A percentile compares a stretch with the other conserved stretches of the same genome.
Evolutionary conservation across 192 early-diverging fungal species (phyloP).

Genomic region (Backusella morwellensis): DNA sequence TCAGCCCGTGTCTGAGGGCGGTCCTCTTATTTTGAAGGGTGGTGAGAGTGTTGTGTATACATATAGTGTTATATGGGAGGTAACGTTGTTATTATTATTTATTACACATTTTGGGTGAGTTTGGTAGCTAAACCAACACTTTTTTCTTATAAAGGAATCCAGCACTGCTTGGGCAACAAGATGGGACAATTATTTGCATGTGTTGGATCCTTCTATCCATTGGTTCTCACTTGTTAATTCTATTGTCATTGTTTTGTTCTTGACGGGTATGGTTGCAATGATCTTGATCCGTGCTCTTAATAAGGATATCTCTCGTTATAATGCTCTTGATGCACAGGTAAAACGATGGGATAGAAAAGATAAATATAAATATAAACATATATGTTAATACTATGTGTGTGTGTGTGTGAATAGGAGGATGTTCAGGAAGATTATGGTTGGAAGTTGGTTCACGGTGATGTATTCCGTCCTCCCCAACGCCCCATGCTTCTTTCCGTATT

Average conservation of each 20-base stretch:
- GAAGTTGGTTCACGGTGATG: slow-evolving; percentile 97
- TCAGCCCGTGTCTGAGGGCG: slow-evolving; percentile 4
- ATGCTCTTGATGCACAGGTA: slow-evolving; percentile 57
- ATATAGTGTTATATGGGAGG: slow-evolving; percentile 64
- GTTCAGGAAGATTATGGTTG: slow-evolving; percentile 96
- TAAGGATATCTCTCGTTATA: slow-evolving; percentile 94
- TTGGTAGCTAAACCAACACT: neutral
- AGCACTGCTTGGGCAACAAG: slow-evolving; percentile 77
- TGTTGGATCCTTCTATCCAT: slow-evolving; percentile 90
- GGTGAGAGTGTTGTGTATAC: slow-evolving; percentile 58
- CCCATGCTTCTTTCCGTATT: slow-evolving; percentile 78
- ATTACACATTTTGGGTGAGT: neutral
- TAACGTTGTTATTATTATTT: slow-evolving; percentile 21
- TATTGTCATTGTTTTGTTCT: slow-evolving; percentile 90
- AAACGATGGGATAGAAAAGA: neutral
- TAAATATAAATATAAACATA: neutral
- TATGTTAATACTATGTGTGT: too few relatives aligned
- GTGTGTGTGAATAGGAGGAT: slow-evolving; percentile 46
- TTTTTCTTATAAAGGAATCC: slow-evolving; percentile 38
- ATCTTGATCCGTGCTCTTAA: slow-evolving; percentile 87
- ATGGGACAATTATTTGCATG: slow-evolving; percentile 84
- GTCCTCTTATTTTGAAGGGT: slow-evolving; percentile 13
- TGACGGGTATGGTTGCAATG: slow-evolving; percentile 89
- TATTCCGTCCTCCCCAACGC: slow-evolving; percentile 86
- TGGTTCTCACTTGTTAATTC: slow-evolving; percentile 97